Percentiles rank a stretch among this genome's conserved stretches.
Conservation (phyloP, 257 asterid genomes). For the Apocynum venetum region DNA sequence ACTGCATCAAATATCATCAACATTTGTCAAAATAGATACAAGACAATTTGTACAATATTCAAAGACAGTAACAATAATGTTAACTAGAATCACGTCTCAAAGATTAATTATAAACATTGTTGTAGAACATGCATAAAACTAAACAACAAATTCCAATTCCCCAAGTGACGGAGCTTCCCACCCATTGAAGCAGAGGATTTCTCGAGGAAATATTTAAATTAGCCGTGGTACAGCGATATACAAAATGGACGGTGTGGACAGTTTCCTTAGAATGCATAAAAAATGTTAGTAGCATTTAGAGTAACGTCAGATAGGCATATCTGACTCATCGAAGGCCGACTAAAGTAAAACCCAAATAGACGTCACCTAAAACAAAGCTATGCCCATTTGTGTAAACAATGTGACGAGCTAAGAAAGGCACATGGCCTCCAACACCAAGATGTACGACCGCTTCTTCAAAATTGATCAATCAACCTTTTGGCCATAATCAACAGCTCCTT, state of each 20-base stretch:
- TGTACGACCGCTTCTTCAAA: not conserved
- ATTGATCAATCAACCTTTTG: not conserved
- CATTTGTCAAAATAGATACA: not conserved
- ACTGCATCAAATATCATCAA: conserved; percentile 30
- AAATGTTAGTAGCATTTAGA: not conserved
- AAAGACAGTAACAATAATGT: too few relatives aligned
- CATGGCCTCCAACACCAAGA: conserved; percentile 16
- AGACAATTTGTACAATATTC: too few relatives aligned
- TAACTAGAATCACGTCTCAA: too few relatives aligned
- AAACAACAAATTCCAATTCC: too few relatives aligned
- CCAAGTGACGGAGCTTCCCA: not conserved
- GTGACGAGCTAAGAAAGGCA: conserved; percentile 10
- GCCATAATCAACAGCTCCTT: not conserved
- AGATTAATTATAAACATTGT: not conserved
- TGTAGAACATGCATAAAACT: not conserved
- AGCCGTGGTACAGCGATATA: not conserved
- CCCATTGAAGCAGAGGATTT: not conserved
- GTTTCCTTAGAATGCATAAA: not conserved
- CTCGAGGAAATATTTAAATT: not conserved
- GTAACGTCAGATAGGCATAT: conserved; percentile 19
- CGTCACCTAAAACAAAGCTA: not conserved
- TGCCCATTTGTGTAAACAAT: not conserved
- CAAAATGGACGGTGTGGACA: conserved; percentile 13
- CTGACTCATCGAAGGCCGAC: conserved; percentile 8
- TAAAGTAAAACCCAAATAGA: conserved; percentile 2